Evolutionary conservation across 2,329 filamentous ascomycete species (phyloP), one percentile per base, ranked within the genome.

Genomic region (Diplodia intermedia): DNA sequence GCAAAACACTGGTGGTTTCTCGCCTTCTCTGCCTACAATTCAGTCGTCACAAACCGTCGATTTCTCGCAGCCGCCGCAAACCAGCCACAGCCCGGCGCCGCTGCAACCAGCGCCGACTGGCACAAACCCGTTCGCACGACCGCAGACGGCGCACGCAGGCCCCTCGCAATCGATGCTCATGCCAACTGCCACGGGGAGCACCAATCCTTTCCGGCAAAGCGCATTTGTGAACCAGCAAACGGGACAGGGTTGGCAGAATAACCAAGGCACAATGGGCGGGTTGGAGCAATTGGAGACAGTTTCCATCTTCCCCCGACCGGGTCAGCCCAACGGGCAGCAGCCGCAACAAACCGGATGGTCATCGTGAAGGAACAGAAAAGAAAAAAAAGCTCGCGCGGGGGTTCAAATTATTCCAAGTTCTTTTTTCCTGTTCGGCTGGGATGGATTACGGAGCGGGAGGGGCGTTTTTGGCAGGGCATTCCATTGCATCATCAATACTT

Each of bases 131-230:
- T 92, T 92, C 74, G 86, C 89, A 23, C 86, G 88, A 20, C 79
- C 84, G 40, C 62, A 72, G 43, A 76, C 69, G 68, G 73, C 69
- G 18, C 73, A 72, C 31, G 75, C 72, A 31, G 68, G 65, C 69
- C 55, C 14, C 54, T 68, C 29, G 65, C 75, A 73, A 55, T 74
- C 74, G 9, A 75, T 75, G 55, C 85, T 60, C 81, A 86, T 86
- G 65, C 88, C 93, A 2, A 93, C 94, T 74, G 86, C 90, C 1
- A 97, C 94, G 0, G 94, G 93, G 9, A 93, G 88, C 74, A 97
- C 94, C 2, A 99, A 99, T 75, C 95, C 95, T 0, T 98, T 98
- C 85, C 88, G 95, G 18, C 93, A 98, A 76, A 92, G 91, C 55
- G 89, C 90, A 4, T 97, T 97, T 78, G 90, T 97, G 65, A 95